Evolutionary conservation across 495 filamentous ascomycete genomes (phyloP), one percentile per base, ranked within the genome.

Genomic region (Bathelium albidoporum): DNA sequence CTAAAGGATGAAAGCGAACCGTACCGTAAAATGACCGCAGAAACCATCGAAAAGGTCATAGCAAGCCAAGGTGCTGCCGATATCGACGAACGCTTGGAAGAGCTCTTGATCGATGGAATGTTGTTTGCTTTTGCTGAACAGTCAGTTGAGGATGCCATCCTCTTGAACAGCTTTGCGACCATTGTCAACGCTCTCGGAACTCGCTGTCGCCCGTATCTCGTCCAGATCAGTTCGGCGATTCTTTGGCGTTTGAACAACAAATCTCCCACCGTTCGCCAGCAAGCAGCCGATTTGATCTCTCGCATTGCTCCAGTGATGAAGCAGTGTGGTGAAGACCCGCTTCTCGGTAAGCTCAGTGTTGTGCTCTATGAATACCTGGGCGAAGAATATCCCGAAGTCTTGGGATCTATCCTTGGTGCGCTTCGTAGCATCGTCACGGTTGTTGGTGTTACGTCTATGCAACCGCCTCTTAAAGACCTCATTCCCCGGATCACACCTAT

Each of bases 341-440:
- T 96, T 43, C 94, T 97, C 91, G 90, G 89, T 71, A 97, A 97
- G 75, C 85, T 99, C 49, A 90, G 92, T 71, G 82, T 92, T 49
- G 91, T 97, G n/a, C 84, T 99, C 20, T 99, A 97, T 75, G 95
- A 99, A 77, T 97, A 97, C 72, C 83, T 99, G 22, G 95, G 95
- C 76, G 95, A 99, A 78, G 95, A 99, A 73, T 99, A 99, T 70
- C 95, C 95, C 5, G 95, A 99, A 74, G 95, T 97, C 29, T 83
- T 99, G 5, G 95, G 95, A 59, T 97, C 92, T 1, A 99, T 99
- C 71, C 82, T 99, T 32, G 91, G 94, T 64, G 95, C 95, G 36
- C 81, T 99, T 16, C 87, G 95, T 45, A 91, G 90, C 58, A 97
- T 99, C 75, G 95, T 99, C 68, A 96, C 94, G 0, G 95, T 97